Evolutionary conservation across 768 basidiomycete genomes (phyloP).

Genomic region (Steccherinum ochraceum): DNA sequence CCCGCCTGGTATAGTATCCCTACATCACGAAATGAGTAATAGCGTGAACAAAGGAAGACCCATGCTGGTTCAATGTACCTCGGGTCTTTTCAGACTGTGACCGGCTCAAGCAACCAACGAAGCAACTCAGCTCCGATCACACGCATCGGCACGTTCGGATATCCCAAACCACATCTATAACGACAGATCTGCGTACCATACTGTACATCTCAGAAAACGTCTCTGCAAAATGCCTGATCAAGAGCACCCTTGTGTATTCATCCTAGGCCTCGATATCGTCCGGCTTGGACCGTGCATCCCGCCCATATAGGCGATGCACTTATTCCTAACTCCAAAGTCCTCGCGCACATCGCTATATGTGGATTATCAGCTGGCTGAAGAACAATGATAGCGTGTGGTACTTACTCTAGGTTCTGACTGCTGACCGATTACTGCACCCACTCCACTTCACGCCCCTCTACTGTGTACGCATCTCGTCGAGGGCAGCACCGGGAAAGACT

Average conservation of each 20-base stretch:
- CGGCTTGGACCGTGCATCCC: slow-evolving; percentile 72
- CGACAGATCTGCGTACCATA: too few species aligned
- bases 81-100: too few species aligned
- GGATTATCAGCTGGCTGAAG: neutral
- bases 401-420: slow-evolving; percentile 68
- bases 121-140: too few species aligned
- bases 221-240: slow-evolving; percentile 57
- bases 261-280: slow-evolving; percentile 69
- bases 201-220: too few species aligned
- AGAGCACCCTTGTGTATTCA: slow-evolving; percentile 61
- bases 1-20: too few species aligned
- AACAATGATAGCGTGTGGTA: too few species aligned
- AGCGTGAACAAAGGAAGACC: too few species aligned
- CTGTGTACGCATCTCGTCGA: slow-evolving; percentile 70
- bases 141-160: too few species aligned
- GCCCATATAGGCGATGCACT: slow-evolving; percentile 92
- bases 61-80: too few species aligned
- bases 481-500: slow-evolving; percentile 81
- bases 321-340: slow-evolving; percentile 83
- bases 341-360: slow-evolving; percentile 55
- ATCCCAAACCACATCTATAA: too few species aligned
- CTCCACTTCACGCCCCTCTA: slow-evolving; percentile 52
- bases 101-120: too few species aligned
- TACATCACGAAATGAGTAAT: too few species aligned
- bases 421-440: slow-evolving; percentile 76